Evolutionary conservation across 306 rosid genomes (phyloP), one percentile per base, ranked within the genome.

Genomic region (Vigna angularis): DNA sequence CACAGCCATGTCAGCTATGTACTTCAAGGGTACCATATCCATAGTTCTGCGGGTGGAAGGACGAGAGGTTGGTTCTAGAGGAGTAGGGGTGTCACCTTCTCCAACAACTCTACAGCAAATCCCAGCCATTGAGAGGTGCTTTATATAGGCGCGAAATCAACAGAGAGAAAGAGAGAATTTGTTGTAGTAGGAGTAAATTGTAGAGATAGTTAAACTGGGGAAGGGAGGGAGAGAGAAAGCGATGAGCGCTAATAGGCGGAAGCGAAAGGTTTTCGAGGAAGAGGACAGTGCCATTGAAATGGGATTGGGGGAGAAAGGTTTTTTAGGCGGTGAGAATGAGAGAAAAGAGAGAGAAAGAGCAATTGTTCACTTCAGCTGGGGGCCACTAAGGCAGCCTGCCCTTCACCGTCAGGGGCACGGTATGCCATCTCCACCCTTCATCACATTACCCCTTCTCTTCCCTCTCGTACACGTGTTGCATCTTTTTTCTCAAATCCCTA

Each of bases 41-140:
- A 89, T 56, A 72, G 75, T 81, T 53, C 91, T 84, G 3, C 89
- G 89, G 3, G 83, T 53, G 3, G 90, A 81, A 0, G 75, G 38
- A 18, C 85, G 81, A 0, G 89, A 57, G n/a, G 78, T 81, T 7
- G 89, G 55, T 26, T 89, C 88, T 6, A 85, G 80, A 5, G 87
- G 55, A 6, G 89, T 58, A 4, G 91, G 20, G 0, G 96, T 18
- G 16, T 94, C 97, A 13, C 85, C 81, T 34, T 94, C 94, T 8
- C 90, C 93, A 7, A 89, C 91, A 72, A 88, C 82, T n/a, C 91
- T 93, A 61, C 94, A 94, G 75, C 98, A 94, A 59, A 90, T 91
- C 30, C 90, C 96, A 70, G 96, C 96, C 98, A 93, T 93, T 65
- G 50, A 45, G 5, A 3, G 3, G 32, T 30, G 16, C 1, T 9